Evolutionary conservation across 495 filamentous ascomycete genomes (phyloP), one percentile per base, ranked within the genome.

Genomic region (Halenospora varia): DNA sequence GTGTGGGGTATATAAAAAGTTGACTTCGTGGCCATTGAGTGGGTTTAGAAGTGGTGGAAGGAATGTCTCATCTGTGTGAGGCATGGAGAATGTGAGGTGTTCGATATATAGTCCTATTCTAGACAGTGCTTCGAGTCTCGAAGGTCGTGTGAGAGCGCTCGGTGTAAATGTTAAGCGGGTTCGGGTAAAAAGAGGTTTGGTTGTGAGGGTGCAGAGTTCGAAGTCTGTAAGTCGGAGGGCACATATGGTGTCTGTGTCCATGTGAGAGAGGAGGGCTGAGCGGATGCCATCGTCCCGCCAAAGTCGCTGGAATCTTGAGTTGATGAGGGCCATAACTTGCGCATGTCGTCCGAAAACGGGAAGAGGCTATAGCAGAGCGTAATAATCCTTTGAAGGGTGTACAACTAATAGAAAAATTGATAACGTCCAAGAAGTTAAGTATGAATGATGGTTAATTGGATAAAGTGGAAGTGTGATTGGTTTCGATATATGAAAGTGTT

Each of bases 31-130:
- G n/a, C 88, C 89, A 6, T 79, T 87, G 45, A 72, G 60, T 1
- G 85, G 84, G 68, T 92, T 82, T 48, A 92, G 75, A 25, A 94
- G 74, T 9, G 89, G 89, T 10, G 88, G 84, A 48, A 92, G 75
- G 67, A 91, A 91, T 51, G 87, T 91, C 56, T 88, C 78, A 45
- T 76, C 67, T 10, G 78, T 81, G 68, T 92, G 89, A 8, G 86
- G 77, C 55, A 92, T 80, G 61, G 72, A 77, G 71, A 93, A 90
- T 23, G 77, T 84, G 26, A 92, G 74, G 40, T 81, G 82, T 63
- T 85, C 76, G 60, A 92, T 80, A 70, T 89, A 80, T 56, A 82
- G 82, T 29, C 89, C 89, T 59, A 94, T 82, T 54, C 85, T 77
- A 47, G 82, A 79, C 29, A 94, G 71, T 18, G 88, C 88, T 26